Evolutionary conservation across 176 grass and related monocot species (phyloP), one percentile per base, ranked within the genome.

Genomic region (Oryza australiensis): DNA sequence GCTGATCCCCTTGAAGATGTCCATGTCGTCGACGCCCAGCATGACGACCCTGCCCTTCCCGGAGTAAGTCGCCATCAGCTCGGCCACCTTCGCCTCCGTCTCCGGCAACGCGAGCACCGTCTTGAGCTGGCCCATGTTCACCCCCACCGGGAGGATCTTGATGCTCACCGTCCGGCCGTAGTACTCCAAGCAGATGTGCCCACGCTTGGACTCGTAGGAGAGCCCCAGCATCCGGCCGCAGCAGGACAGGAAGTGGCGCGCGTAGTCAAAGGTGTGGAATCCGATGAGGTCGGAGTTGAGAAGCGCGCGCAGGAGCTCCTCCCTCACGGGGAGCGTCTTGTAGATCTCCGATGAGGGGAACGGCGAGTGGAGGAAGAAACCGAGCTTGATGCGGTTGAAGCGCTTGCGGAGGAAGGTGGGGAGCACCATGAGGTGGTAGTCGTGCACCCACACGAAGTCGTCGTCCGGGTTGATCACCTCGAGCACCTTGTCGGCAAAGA

Each of bases 221-320:
- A 97, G 88, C 0, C 94, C 94, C 3, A 97, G 92, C 92, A 97
- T 94, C 12, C 94, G 76, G 71, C 92, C 76, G 74, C 90, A 97
- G 79, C 92, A 97, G 16, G 94, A 97, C 65, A 97, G 87, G 86
- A 97, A 97, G 83, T 97, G 94, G 24, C 94, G 94, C 2, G 94
- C 94, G 82, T 97, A 97, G 68, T 97, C 92, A 76, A 97, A 97
- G 66, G 94, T 97, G 85, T 97, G 94, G 85, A 97, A 97, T 1
- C 94, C 94, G 41, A 97, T 97, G 77, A 97, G 83, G 70, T 97
- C 94, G 10, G 94, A 92, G 83, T 97, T 97, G 74, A 97, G 90
- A 13, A 97, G 34, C 2, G 92, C 86, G 42, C 94, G 90, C 22
- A 97, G 79, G 13, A 97, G 88, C 92, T 94, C 94, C 79, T 97